Evolutionary conservation across 2,329 filamentous ascomycete genomes (phyloP).

Genomic region (Aspergillus proliferans): DNA sequence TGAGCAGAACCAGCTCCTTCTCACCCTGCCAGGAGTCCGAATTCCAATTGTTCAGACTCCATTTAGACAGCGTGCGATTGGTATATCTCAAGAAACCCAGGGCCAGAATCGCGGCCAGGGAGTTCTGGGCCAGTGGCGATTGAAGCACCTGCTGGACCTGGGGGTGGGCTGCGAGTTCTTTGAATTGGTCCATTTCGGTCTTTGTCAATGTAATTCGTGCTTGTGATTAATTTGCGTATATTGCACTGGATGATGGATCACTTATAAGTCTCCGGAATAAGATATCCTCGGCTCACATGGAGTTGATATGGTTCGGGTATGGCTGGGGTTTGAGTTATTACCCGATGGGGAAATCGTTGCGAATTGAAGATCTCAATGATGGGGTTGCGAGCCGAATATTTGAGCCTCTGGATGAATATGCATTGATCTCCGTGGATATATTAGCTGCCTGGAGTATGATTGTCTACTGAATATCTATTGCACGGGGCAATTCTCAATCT

Average conservation of each 20-base stretch:
- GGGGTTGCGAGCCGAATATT: no score
- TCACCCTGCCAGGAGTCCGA: constrained; percentile 18
- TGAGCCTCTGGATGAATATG: no score
- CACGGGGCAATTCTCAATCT: not conserved
- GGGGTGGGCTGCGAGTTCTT: constrained; percentile 8
- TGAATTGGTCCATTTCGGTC: not conserved
- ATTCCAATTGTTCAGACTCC: constrained; percentile 27
- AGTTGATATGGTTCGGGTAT: not conserved
- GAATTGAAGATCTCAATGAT: not conserved
- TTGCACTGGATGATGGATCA: not conserved
- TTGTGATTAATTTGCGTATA: no score
- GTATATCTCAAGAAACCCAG: constrained; percentile 20
- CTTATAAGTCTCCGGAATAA: not conserved
- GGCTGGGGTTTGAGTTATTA: not conserved
- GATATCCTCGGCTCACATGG: constrained; percentile 4
- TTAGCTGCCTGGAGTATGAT: no score
- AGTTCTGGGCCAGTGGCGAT: constrained; percentile 24
- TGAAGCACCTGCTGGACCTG: constrained; percentile 20
- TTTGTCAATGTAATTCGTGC: no score
- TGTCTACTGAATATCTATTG: no score
- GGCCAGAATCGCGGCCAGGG: constrained; percentile 16
- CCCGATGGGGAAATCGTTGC: constrained; percentile 2
- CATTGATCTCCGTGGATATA: no score
- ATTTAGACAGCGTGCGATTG: constrained; percentile 23
- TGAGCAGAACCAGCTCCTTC: constrained; percentile 30